Percentiles rank a stretch among this genome's conserved stretches.
Evolutionary conservation across 2,329 filamentous ascomycete genomes (phyloP).

Genomic region (Tympanopsis confertula): DNA sequence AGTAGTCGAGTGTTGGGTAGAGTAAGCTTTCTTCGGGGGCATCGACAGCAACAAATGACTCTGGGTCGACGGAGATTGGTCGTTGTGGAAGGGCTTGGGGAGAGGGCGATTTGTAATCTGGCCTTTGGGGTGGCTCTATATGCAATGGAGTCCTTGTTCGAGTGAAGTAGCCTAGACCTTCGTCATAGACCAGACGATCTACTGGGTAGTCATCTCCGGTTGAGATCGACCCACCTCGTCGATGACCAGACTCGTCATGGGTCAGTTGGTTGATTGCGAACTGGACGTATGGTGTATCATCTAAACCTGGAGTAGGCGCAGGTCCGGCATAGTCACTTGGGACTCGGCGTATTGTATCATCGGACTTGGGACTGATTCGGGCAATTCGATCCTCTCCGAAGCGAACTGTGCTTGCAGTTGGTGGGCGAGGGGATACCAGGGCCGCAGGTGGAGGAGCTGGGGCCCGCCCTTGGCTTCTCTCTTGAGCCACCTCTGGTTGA

Average conservation of each 20-base stretch:
- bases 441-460: not conserved
- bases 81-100: not conserved
- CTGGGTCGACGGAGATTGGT: not conserved
- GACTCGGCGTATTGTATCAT: not conserved
- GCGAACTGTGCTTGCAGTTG: not conserved
- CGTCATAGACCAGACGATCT: constrained; percentile 31
- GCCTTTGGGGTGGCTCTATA: not conserved
- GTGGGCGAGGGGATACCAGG: not conserved
- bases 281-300: constrained; percentile 51
- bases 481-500: not conserved
- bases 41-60: not conserved
- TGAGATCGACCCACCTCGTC: constrained; percentile 25
- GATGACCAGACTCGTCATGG: constrained; percentile 43
- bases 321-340: not conserved
- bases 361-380: not conserved
- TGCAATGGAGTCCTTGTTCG: constrained; percentile 7
- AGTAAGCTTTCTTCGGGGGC: not conserved
- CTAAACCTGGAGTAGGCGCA: constrained; percentile 40
- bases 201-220: constrained; percentile 20
- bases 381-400: not conserved
- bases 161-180: constrained; percentile 23
- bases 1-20: constrained; percentile 33
- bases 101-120: not conserved
- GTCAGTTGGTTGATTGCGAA: constrained; percentile 58
- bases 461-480: no score